These are phyloP conservation scores for Pontederia crassipes DNA, from an alignment of 176 grass and related monocot genomes.

Conservation along the genomic window DNA sequence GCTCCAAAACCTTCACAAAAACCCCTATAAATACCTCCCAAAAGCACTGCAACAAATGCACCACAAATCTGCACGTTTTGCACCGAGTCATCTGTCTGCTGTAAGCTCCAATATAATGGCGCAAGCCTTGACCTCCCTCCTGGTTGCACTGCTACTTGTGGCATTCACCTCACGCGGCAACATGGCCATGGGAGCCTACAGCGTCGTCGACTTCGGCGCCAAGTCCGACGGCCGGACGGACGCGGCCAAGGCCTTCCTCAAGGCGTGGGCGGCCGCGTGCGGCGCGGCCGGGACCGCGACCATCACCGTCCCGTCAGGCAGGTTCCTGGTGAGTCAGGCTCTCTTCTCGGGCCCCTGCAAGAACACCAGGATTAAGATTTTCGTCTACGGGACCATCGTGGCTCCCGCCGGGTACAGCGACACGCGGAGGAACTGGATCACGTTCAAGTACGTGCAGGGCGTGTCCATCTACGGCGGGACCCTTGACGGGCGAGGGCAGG, in stretches of 20 bases:
- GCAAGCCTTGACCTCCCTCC: not conserved
- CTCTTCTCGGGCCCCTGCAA: conserved; percentile 44
- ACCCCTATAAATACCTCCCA: too few species aligned
- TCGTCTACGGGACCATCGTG: conserved; percentile 37
- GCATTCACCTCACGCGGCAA: not conserved
- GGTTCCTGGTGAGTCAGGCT: conserved; percentile 33
- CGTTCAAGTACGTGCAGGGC: conserved; percentile 55
- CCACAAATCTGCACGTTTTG: too few species aligned
- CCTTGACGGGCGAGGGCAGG: conserved; percentile 33
- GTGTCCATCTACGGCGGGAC: conserved; percentile 38
- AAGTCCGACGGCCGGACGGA: conserved; percentile 23
- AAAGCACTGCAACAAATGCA: too few species aligned
- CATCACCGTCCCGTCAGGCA: conserved; percentile 36
- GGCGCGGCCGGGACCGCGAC: conserved; percentile 20
- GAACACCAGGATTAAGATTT: conserved; percentile 22
- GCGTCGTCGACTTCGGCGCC: conserved; percentile 27
- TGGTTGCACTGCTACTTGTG: not conserved
- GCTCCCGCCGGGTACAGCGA: conserved; percentile 22
- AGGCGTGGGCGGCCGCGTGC: conserved; percentile 38
- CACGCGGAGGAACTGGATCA: conserved; percentile 27
- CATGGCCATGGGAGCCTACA: conserved; percentile 8
- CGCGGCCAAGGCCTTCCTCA: conserved; percentile 15
- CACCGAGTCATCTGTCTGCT: too few species aligned
- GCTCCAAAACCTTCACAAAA: too few species aligned
- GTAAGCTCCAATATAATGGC: not conserved